phyloP scores from a whole-genome alignment of 2,329 filamentous ascomycete species.

The Aureobasidium pullulans region DNA sequence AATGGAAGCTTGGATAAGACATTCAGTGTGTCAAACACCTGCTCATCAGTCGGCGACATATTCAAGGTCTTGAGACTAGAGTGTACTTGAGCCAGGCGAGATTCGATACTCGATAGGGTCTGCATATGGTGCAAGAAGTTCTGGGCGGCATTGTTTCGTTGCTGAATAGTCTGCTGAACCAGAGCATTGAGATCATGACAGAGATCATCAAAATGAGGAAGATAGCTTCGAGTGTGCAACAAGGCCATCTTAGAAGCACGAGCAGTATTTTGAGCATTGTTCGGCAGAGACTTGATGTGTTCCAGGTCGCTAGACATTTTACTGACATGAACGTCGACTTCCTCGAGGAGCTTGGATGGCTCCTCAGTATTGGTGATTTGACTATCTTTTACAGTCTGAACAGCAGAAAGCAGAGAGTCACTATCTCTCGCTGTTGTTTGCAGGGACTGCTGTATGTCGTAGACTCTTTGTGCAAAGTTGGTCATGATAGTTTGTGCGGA shows the following conservation, averaged over 20 bases:
- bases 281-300: constrained; percentile 61
- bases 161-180: constrained; percentile 46
- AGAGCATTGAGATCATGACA: constrained; percentile 49
- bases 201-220: constrained; percentile 53
- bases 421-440: constrained; percentile 35
- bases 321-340: constrained; percentile 76
- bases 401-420: constrained; percentile 36
- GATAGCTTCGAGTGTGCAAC: constrained; percentile 54
- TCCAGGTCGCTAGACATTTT: constrained; percentile 85
- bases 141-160: constrained; percentile 60
- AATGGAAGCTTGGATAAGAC: constrained; percentile 77
- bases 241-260: constrained; percentile 58
- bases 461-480: constrained; percentile 52
- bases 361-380: constrained; percentile 51
- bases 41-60: constrained; percentile 65
- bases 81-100: constrained; percentile 64
- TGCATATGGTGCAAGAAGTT: constrained; percentile 71
- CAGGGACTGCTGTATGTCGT: constrained; percentile 35
- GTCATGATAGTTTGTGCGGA: constrained; percentile 56
- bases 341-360: constrained; percentile 62
- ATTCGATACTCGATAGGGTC: constrained; percentile 71
- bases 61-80: constrained; percentile 63
- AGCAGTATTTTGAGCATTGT: constrained; percentile 56
- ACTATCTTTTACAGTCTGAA: constrained; percentile 40
- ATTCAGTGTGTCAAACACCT: constrained; percentile 73